Evolutionary conservation across 2,329 filamentous ascomycete genomes (phyloP).

Genomic region (Plenodomus lindquistii): DNA sequence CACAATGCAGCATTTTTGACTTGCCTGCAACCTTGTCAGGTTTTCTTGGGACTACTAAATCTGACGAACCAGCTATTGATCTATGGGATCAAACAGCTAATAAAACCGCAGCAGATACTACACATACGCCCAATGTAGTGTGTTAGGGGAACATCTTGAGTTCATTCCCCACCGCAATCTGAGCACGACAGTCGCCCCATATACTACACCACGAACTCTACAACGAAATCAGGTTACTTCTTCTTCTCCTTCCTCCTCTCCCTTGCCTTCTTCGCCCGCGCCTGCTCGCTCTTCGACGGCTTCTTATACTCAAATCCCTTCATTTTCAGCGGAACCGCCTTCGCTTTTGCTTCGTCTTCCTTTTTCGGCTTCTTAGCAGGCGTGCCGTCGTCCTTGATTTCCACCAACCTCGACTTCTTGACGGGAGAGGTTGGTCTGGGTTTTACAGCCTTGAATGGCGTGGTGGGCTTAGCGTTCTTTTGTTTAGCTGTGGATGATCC

Average conservation of each 20-base stretch:
- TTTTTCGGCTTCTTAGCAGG: neutral
- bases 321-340: neutral
- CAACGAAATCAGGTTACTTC: neutral
- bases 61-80: neutral
- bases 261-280: neutral
- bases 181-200: too few species aligned
- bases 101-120: too few species aligned
- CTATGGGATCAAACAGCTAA: neutral
- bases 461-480: neutral
- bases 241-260: neutral
- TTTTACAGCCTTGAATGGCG: too few species aligned
- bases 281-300: neutral
- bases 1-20: slow-evolving; percentile 23
- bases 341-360: neutral
- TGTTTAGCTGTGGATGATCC: neutral
- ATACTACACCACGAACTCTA: too few species aligned
- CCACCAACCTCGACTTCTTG: neutral
- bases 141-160: too few species aligned
- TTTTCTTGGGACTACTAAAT: neutral
- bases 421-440: neutral
- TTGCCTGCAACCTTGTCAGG: neutral
- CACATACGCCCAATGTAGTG: too few species aligned
- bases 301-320: neutral
- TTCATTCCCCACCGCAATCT: too few species aligned
- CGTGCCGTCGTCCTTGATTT: neutral